phyloP scores from a whole-genome alignment of 2,329 filamentous ascomycete species.

The Aspergillus neotritici region DNA sequence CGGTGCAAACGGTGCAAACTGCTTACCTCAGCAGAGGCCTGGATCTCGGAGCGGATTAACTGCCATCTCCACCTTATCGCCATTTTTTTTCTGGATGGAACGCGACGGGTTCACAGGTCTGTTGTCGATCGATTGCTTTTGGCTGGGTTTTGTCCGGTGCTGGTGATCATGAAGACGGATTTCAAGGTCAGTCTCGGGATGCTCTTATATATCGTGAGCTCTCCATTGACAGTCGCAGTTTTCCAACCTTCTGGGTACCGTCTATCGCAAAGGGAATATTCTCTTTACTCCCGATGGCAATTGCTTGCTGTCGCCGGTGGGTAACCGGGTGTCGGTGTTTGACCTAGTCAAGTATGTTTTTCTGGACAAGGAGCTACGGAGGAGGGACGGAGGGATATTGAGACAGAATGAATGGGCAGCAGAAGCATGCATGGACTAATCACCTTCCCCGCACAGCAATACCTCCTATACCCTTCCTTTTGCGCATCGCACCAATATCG shows the following conservation, averaged over 20 bases:
- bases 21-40: slow-evolving; percentile 6
- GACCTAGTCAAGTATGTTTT: slow-evolving; percentile 77
- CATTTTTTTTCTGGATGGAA: slow-evolving; percentile 17
- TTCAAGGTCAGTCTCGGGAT: slow-evolving; percentile 66
- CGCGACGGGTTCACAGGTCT: background rate
- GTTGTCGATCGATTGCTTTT: slow-evolving; percentile 18
- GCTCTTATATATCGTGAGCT: too few species aligned
- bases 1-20: slow-evolving; percentile 11
- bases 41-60: slow-evolving; percentile 15
- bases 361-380: too few species aligned
- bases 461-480: slow-evolving; percentile 56
- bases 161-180: slow-evolving; percentile 83
- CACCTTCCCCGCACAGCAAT: slow-evolving; percentile 24
- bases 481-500: slow-evolving; percentile 88
- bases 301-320: slow-evolving; percentile 90
- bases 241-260: slow-evolving; percentile 94
- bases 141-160: slow-evolving; percentile 15
- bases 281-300: slow-evolving; percentile 95
- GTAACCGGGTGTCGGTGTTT: slow-evolving; percentile 92
- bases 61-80: slow-evolving; percentile 23
- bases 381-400: too few species aligned
- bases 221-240: slow-evolving; percentile 56
- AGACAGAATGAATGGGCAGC: too few species aligned
- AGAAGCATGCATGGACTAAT: slow-evolving; percentile 1
- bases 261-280: slow-evolving; percentile 96